Conservation (phyloP, 1,284 basidiomycete species). For the Coriolopsis trogii region DNA sequence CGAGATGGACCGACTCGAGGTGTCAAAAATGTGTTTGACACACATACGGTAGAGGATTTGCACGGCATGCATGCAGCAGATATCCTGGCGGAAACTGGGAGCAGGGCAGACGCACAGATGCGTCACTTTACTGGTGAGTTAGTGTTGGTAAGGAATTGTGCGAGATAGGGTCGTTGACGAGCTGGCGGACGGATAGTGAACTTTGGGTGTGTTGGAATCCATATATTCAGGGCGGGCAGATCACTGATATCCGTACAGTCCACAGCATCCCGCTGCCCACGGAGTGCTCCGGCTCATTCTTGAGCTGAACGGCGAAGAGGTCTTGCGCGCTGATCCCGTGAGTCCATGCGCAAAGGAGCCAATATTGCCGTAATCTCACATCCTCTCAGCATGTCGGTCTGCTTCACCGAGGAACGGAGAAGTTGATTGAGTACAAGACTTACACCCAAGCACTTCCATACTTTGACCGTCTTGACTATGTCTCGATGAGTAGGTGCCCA, state of each 20-base stretch:
- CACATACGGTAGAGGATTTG: conserved; percentile 80
- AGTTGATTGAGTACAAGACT: conserved; percentile 99
- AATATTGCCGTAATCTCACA: not conserved
- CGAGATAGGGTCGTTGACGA: conserved; percentile 1
- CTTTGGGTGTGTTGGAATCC: conserved; percentile 66
- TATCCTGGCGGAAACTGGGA: conserved; percentile 77
- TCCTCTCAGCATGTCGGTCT: conserved; percentile 85
- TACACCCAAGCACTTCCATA: conserved; percentile 99
- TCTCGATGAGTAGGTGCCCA: conserved; percentile 87
- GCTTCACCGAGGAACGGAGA: conserved; percentile 97
- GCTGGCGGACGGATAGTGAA: conserved; percentile 60
- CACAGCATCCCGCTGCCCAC: conserved; percentile 98
- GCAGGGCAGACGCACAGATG: conserved; percentile 80
- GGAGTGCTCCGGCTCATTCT: conserved; percentile 98
- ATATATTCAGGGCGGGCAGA: not conserved
- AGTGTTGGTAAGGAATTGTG: conserved; percentile 14
- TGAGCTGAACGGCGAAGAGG: conserved; percentile 97
- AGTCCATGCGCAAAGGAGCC: too few relatives aligned
- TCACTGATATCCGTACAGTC: conserved; percentile 47
- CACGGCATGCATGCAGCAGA: conserved; percentile 79
- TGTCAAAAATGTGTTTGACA: conserved; percentile 56
- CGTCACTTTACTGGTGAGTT: conserved; percentile 87
- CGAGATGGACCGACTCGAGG: conserved; percentile 31
- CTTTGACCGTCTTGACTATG: conserved; percentile 99
- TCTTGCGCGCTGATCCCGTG: conserved; percentile 88